These are phyloP conservation scores for Lentinula detonsa DNA, from an alignment of 768 basidiomycete species.

Conservation along the genomic window DNA sequence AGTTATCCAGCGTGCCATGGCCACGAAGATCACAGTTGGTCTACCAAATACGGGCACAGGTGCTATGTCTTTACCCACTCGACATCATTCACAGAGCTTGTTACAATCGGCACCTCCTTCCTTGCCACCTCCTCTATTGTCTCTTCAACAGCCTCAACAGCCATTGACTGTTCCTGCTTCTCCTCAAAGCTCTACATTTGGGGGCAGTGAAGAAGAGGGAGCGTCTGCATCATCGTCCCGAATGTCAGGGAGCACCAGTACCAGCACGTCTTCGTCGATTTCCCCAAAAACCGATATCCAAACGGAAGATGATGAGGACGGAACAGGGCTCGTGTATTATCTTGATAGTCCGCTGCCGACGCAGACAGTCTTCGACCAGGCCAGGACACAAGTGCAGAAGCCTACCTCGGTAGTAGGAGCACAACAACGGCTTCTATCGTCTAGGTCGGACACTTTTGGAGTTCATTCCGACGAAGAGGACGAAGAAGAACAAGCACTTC, in stretches of 20 bases:
- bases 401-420: neutral
- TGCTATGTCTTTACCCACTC: constrained; percentile 6
- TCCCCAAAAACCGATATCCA: constrained; percentile 26
- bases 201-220: constrained; percentile 31
- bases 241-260: constrained; percentile 1
- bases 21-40: constrained; percentile 38
- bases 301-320: neutral
- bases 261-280: neutral
- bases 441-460: constrained; percentile 32
- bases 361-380: constrained; percentile 1
- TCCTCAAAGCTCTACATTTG: constrained; percentile 44
- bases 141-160: neutral
- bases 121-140: neutral
- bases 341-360: constrained; percentile 19
- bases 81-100: neutral
- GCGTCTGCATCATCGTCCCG: constrained; percentile 27
- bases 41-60: neutral
- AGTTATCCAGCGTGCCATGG: constrained; percentile 44
- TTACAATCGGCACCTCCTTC: neutral
- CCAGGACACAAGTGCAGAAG: neutral
- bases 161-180: constrained; percentile 25
- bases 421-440: constrained; percentile 18
- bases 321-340: constrained; percentile 25
- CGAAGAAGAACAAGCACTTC: constrained; percentile 5
- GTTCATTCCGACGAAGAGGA: constrained; percentile 11